Evolutionary conservation across 106 monocot genomes (phyloP), one percentile per base, ranked within the genome.

Genomic region (Allium fistulosum): DNA sequence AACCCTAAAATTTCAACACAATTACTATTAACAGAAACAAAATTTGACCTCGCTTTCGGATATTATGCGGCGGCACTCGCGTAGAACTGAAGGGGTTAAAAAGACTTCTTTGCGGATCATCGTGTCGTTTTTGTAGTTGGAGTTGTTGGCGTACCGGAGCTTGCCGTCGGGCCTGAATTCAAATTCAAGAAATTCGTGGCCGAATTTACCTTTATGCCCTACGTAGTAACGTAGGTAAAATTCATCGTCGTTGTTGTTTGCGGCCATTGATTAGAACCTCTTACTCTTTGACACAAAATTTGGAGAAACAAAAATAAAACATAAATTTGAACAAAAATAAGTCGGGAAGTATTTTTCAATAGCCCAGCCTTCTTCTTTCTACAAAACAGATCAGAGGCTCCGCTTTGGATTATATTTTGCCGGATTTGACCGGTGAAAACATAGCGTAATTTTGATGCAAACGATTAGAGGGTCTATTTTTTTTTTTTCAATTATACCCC

Each of bases 121-220:
- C 70, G 86, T 86, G 63, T 86, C 86, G 79, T 86, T 86, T 76
- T 86, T 86, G 79, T 86, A 86, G 76, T 86, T 86, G 47, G 86
- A 86, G 73, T 86, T 86, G 82, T 86, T 86, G 57, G 86, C 86
- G 72, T 86, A 87, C 15, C 87, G 83, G 56, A 87, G 83, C 77
- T 87, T 87, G 11, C 87, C 87, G 59, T 87, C 87, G 58, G 86
- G 86, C 57, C 86, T 81, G 82, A 86, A 86, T 82, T 86, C 86
- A 71, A 86, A 86, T 74, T 86, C 86, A 46, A 86, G 71, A 71
- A 86, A 86, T 74, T 86, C 86, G 69, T 86, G 86, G 11, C 86
- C 86, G 68, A 86, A 86, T 74, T 86, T 86, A 10, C 86, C 86
- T 64, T 82, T 86, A 76, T 86, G 86, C 4, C 86, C 86, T 9